Percentiles rank a stretch among this genome's conserved stretches.
Conservation (phyloP, 2,329 filamentous ascomycete species). For the Davidsoniella eucalypti region DNA sequence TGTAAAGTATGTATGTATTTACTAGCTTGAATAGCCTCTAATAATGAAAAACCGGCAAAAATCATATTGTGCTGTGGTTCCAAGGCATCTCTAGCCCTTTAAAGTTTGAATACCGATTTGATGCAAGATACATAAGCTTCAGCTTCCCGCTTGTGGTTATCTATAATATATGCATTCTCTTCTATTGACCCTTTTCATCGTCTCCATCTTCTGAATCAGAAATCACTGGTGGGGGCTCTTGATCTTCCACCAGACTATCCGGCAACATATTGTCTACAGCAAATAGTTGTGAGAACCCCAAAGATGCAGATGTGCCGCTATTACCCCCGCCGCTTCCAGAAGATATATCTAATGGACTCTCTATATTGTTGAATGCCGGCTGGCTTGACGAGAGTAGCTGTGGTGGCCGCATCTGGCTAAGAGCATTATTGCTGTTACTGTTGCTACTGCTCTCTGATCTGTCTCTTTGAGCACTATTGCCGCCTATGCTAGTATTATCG, state of each 20-base stretch:
- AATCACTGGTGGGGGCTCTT: constrained; percentile 19
- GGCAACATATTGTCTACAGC: constrained; percentile 35
- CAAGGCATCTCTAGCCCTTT: neutral
- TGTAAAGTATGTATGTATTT: no score
- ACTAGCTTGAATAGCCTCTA: no score
- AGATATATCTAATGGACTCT: constrained; percentile 13
- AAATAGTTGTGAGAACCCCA: constrained; percentile 30
- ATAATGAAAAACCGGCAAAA: neutral
- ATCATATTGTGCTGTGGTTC: neutral
- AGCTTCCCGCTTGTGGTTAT: neutral
- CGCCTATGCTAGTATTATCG: no score
- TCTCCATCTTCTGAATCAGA: constrained; percentile 23
- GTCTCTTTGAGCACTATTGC: neutral
- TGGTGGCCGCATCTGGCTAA: constrained; percentile 4
- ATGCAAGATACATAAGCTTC: neutral
- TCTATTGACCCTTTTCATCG: neutral
- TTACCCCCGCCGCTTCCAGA: constrained; percentile 5
- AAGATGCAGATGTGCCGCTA: neutral
- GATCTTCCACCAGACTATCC: constrained; percentile 26
- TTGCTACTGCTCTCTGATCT: neutral
- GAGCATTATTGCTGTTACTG: neutral
- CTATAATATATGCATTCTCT: neutral
- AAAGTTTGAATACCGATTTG: neutral
- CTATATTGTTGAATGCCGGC: constrained; percentile 15
- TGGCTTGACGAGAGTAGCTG: constrained; percentile 14